phyloP scores from a whole-genome alignment of 2,329 filamentous ascomycete species.

The Bertia moriformis region DNA sequence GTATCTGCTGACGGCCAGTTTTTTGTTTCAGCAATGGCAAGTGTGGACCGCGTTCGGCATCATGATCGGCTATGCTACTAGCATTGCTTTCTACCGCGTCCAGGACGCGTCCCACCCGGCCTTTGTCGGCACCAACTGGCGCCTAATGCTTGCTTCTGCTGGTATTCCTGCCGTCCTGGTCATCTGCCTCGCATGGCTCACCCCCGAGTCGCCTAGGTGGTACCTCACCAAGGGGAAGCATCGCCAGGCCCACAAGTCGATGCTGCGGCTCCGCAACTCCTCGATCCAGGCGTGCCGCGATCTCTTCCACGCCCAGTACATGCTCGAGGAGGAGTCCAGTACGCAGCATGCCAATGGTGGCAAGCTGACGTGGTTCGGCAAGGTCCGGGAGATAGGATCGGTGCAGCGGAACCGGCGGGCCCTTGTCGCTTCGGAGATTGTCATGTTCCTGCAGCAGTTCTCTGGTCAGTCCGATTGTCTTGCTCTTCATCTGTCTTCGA shows the following conservation, averaged over 20 bases:
- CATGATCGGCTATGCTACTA: constrained; percentile 23
- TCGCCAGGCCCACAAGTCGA: constrained; percentile 27
- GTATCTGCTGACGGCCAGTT: too few relatives aligned
- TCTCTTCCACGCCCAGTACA: constrained; percentile 38
- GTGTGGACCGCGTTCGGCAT: constrained; percentile 21
- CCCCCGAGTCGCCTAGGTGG: constrained; percentile 27
- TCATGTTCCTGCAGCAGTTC: constrained; percentile 55
- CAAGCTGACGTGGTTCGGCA: constrained; percentile 26
- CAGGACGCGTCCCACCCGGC: constrained; percentile 8
- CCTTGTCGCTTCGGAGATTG: constrained; percentile 41
- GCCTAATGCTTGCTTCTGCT: constrained; percentile 55
- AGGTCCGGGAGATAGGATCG: constrained; percentile 32
- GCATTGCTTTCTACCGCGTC: constrained; percentile 27
- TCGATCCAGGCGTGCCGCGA: constrained; percentile 40
- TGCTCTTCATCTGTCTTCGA: background rate
- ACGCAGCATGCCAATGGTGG: constrained; percentile 32
- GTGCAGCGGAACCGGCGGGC: constrained; percentile 48
- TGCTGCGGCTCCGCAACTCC: constrained; percentile 29
- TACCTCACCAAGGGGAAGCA: constrained; percentile 32
- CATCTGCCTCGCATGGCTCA: constrained; percentile 32
- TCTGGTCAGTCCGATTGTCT: too few relatives aligned
- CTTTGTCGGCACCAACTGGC: constrained; percentile 33
- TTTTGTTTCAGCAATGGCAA: too few relatives aligned
- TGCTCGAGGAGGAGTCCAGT: constrained; percentile 39
- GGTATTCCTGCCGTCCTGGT: constrained; percentile 45